Base-by-base conservation (phyloP, 768 basidiomycete genomes). In the Boletus tylopilopsis region DNA sequence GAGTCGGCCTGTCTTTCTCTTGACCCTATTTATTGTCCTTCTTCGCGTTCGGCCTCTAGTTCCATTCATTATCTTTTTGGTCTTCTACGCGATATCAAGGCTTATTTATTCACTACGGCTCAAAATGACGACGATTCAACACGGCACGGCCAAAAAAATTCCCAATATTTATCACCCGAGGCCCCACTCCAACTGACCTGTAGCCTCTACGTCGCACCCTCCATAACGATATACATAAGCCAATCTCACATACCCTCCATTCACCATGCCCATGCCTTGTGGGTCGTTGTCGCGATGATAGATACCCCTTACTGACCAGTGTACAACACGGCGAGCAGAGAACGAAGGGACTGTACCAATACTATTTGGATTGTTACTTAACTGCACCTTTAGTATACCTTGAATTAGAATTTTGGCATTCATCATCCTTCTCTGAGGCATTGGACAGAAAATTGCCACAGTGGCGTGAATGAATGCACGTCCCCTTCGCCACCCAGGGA, bases 381-480 rank as follows among this genome's bases (percentile, higher is more conserved):
- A 16, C 45, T 13, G 49, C 59, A 63, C 56, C n/a, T 48, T 63
- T 60, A 67, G 65, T 66, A 66, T 66, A 68, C 66, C 67, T 65
- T 55, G 64, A 67, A 66, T 46, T 68, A 68, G 64, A 65, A 61
- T 58, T 68, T 64, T 68, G 64, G 49, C 51, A 50, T 47, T 25
- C 37, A 13, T n/a, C 45, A 27, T 10, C 21, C n/a, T 27, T 13
- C 16, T 47, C 40, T 4, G 44, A 19, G 47, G 33, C 35, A 36
- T 38, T 24, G 16, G 53, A 42, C 22, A 11, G 27, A 10, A 24
- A 2, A 24, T 36, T 32, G 9, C 37, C 48, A 12, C 25, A 49
- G 47, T 58, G 62, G 55, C 53, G 56, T 35, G 32, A 25, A 50
- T 44, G 45, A 59, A 48, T 45, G 9, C 8, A 39, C 24, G 25